Evolutionary conservation across 441 rosid genomes (phyloP).

Genomic region (Hura crepitans): DNA sequence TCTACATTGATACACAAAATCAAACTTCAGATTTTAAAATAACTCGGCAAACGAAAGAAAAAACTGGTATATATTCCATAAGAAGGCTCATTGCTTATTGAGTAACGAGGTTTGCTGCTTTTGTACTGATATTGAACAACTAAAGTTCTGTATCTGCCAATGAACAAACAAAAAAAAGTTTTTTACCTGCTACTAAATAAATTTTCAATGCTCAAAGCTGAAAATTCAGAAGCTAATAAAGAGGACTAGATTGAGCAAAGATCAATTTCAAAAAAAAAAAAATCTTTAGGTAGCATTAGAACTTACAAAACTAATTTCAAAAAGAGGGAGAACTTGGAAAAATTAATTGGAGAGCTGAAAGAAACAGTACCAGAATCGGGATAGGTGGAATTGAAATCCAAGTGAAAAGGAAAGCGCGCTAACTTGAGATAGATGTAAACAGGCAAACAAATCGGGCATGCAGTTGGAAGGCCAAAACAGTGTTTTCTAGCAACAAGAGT

Average conservation of each 20-base stretch:
- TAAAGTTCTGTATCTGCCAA: too few species aligned
- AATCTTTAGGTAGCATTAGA: too few species aligned
- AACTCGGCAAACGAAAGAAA: background rate
- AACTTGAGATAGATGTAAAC: conserved; percentile 74
- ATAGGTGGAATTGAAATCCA: conserved; percentile 58
- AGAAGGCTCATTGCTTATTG: background rate
- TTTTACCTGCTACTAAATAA: background rate
- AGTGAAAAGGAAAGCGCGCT: conserved; percentile 54
- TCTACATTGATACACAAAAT: background rate
- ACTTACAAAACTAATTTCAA: too few species aligned
- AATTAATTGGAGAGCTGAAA: too few species aligned
- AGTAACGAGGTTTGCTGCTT: background rate
- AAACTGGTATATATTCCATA: background rate
- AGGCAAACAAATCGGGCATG: conserved; percentile 86
- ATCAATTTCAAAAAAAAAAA: background rate
- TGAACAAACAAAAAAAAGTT: too few species aligned
- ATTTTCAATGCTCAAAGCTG: background rate
- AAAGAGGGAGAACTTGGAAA: too few species aligned
- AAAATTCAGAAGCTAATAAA: background rate
- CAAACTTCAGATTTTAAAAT: background rate
- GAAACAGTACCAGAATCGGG: conserved; percentile 74
- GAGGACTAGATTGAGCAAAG: background rate
- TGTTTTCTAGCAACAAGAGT: conserved; percentile 70
- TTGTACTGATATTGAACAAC: background rate
- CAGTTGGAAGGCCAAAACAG: conserved; percentile 72